phyloP scores from a whole-genome alignment of 2,329 filamentous ascomycete genomes.

The Colletotrichum sp. region DNA sequence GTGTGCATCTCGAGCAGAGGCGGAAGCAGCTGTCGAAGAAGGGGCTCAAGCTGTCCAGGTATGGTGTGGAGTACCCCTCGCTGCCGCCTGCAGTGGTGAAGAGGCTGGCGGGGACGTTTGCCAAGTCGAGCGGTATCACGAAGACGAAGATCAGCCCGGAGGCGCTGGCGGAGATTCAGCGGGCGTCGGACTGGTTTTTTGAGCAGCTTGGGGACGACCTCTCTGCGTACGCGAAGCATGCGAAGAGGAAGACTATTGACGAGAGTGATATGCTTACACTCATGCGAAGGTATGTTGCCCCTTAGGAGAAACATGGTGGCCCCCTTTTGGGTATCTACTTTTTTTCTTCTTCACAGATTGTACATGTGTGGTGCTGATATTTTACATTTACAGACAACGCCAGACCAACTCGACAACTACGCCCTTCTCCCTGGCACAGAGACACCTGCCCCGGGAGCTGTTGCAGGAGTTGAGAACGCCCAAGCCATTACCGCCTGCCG shows the following conservation, averaged over 20 bases:
- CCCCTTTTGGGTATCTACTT: slow-evolving; percentile 1
- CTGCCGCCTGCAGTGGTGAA: slow-evolving; percentile 78
- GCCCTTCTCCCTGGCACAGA: slow-evolving; percentile 84
- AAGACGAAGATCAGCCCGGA: slow-evolving; percentile 77
- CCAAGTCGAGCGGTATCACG: slow-evolving; percentile 67
- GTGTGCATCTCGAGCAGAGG: slow-evolving; percentile 21
- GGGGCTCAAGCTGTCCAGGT: slow-evolving; percentile 65
- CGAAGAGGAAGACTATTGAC: slow-evolving; percentile 83
- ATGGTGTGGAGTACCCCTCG: slow-evolving; percentile 78
- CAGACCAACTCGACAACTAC: slow-evolving; percentile 75
- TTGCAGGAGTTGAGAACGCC: slow-evolving; percentile 81
- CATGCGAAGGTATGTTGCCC: slow-evolving; percentile 74
- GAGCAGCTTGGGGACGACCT: slow-evolving; percentile 85
- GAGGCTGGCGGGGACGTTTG: slow-evolving; percentile 72
- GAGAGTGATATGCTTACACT: slow-evolving; percentile 82
- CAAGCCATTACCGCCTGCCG: slow-evolving; percentile 48
- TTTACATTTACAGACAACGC: slow-evolving; percentile 68
- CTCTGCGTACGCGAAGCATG: slow-evolving; percentile 80
- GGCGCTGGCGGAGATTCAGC: slow-evolving; percentile 74
- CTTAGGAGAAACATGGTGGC: slow-evolving; percentile 9
- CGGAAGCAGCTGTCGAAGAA: slow-evolving; percentile 42
- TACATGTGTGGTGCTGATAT: slow-evolving; percentile 22
- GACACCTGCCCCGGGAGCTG: slow-evolving; percentile 80
- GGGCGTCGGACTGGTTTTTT: slow-evolving; percentile 91
- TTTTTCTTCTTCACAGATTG: slow-evolving; percentile 13